These are phyloP conservation scores for Alternaria ethzedia DNA, from an alignment of 2,329 filamentous ascomycete species.

Conservation along the genomic window DNA sequence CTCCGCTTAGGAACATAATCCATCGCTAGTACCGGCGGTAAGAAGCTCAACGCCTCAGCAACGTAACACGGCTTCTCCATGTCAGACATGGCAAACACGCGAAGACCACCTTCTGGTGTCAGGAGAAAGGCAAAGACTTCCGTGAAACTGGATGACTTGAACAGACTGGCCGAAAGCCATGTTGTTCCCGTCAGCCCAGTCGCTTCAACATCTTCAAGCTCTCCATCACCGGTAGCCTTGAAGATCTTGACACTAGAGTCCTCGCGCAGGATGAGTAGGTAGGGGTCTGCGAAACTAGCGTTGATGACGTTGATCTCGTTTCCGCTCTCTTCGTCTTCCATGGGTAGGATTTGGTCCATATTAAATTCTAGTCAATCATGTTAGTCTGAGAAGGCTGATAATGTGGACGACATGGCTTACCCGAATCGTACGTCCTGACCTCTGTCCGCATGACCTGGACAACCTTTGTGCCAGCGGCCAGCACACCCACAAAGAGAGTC, in stretches of 20 bases:
- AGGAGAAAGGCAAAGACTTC: conserved; percentile 78
- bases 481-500: conserved; percentile 83
- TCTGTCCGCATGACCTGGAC: conserved; percentile 88
- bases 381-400: not conserved
- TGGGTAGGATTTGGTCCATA: conserved; percentile 87
- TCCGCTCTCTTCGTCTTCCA: conserved; percentile 82
- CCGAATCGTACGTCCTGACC: conserved; percentile 86
- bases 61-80: conserved; percentile 74
- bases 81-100: conserved; percentile 79
- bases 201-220: conserved; percentile 80
- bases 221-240: conserved; percentile 78
- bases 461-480: conserved; percentile 80
- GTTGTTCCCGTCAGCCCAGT: conserved; percentile 67
- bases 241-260: conserved; percentile 82
- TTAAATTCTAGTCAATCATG: conserved; percentile 68
- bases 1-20: conserved; percentile 75
- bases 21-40: conserved; percentile 76
- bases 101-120: conserved; percentile 73
- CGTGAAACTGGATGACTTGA: conserved; percentile 65
- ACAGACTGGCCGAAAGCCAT: conserved; percentile 86
- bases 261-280: conserved; percentile 80
- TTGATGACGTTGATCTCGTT: conserved; percentile 78
- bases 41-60: conserved; percentile 76
- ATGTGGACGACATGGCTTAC: conserved; percentile 58
- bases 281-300: conserved; percentile 86